A percentile compares a stretch with the other conserved stretches of the same genome.
Conservation (phyloP, 1,284 basidiomycete genomes). For the Ceratobasidium sp. region DNA sequence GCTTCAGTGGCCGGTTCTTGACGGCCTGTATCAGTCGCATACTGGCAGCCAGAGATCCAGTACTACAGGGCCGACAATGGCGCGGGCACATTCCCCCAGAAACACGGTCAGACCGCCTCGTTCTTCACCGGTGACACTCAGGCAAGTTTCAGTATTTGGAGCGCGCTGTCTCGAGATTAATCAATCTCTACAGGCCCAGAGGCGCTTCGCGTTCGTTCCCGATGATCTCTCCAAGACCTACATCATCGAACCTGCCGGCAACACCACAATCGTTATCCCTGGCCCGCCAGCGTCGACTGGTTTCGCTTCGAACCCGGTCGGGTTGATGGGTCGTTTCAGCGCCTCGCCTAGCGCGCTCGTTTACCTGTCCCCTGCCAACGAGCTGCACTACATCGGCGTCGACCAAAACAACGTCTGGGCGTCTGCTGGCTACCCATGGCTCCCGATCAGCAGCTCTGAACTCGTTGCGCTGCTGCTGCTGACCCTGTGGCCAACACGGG, state of each 20-base stretch:
- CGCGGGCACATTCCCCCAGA: slow-evolving; percentile 71
- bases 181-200: slow-evolving; percentile 61
- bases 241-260: slow-evolving; percentile 70
- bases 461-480: slow-evolving; percentile 77
- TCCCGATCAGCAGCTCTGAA: slow-evolving; percentile 75
- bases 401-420: slow-evolving; percentile 80
- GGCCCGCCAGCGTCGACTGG: slow-evolving; percentile 14
- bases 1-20: neutral
- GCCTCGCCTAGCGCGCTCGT: slow-evolving; percentile 13
- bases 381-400: slow-evolving; percentile 19
- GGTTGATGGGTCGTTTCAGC: slow-evolving; percentile 11
- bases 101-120: slow-evolving; percentile 75
- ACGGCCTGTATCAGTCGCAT: slow-evolving; percentile 64
- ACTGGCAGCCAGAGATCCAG: slow-evolving; percentile 79
- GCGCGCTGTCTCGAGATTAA: neutral
- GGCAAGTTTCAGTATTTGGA: slow-evolving; percentile 41
- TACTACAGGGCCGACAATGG: slow-evolving; percentile 57
- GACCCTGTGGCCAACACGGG: slow-evolving; percentile 52
- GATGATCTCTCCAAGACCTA: slow-evolving; percentile 80
- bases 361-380: slow-evolving; percentile 19
- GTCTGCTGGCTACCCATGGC: slow-evolving; percentile 69
- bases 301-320: slow-evolving; percentile 23
- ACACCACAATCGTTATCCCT: slow-evolving; percentile 49
- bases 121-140: slow-evolving; percentile 71
- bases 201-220: slow-evolving; percentile 84